A percentile compares a stretch with the other conserved stretches of the same genome.
Evolutionary conservation across 2,329 filamentous ascomycete species (phyloP).

Genomic region (Rhynchosporium secalis): DNA sequence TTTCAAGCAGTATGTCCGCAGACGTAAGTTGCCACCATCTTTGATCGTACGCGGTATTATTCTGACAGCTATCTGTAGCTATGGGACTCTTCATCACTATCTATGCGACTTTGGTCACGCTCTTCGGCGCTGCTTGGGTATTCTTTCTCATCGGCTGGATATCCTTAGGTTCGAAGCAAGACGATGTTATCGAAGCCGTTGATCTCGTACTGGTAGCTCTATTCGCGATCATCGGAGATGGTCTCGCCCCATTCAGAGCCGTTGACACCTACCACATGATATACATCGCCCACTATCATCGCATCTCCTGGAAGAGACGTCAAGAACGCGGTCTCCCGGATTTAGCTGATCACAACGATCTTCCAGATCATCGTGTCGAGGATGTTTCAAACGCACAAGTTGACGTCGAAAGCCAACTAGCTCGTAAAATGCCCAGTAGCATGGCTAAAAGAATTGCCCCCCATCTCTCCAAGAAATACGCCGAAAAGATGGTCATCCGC

Average conservation of each 20-base stretch:
- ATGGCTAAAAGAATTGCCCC: conserved; percentile 29
- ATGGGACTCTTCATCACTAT: conserved; percentile 80
- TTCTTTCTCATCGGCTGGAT: conserved; percentile 90
- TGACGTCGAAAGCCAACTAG: conserved; percentile 41
- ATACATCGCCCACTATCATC: conserved; percentile 69
- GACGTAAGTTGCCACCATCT: conserved; percentile 51
- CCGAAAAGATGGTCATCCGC: conserved; percentile 26
- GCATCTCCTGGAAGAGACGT: conserved; percentile 49
- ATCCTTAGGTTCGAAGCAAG: conserved; percentile 70
- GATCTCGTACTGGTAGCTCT: conserved; percentile 69
- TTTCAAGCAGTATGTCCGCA: conserved; percentile 74
- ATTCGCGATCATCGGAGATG: conserved; percentile 69
- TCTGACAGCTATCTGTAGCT: conserved; percentile 44
- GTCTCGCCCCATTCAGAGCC: conserved; percentile 70
- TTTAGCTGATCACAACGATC: conserved; percentile 52
- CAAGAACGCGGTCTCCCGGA: conserved; percentile 61
- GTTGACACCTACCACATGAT: conserved; percentile 88
- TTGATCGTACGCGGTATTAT: not conserved
- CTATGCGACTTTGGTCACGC: conserved; percentile 79
- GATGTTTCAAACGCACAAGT: conserved; percentile 43
- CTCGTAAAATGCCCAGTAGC: conserved; percentile 26
- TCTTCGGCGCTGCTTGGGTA: conserved; percentile 85
- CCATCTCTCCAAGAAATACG: conserved; percentile 30
- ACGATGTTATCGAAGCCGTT: conserved; percentile 68
- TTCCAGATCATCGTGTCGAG: conserved; percentile 50